Conservation (phyloP, 331 rosid species). For the Quercus lobata region DNA sequence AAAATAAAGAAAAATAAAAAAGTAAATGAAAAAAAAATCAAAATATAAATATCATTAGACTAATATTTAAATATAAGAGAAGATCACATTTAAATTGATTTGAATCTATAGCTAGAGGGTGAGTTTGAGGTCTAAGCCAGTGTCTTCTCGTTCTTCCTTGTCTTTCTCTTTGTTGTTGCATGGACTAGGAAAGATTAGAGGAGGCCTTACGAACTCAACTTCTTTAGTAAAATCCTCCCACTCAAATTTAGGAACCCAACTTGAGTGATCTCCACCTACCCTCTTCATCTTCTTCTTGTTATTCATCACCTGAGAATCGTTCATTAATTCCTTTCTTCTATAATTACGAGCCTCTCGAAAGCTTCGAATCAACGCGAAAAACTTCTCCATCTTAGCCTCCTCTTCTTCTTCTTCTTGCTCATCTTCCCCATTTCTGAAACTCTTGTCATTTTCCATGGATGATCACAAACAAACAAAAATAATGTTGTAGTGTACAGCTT, state of each 20-base stretch:
- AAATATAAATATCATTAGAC: no score
- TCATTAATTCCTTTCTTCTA: conserved; percentile 19
- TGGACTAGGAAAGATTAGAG: conserved; percentile 11
- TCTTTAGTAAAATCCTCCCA: conserved; percentile 31
- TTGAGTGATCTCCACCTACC: background rate
- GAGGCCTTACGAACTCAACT: conserved; percentile 24
- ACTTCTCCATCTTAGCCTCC: conserved; percentile 30
- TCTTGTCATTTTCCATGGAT: conserved; percentile 14
- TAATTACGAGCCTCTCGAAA: conserved; percentile 32
- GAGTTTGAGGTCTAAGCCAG: conserved; percentile 38
- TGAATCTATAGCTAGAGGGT: conserved; percentile 23
- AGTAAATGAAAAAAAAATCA: no score
- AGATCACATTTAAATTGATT: no score
- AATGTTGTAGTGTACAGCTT: no score
- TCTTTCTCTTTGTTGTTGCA: background rate
- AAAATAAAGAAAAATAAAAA: no score
- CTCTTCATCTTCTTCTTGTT: conserved; percentile 20
- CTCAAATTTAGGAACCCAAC: conserved; percentile 15
- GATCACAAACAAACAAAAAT: background rate
- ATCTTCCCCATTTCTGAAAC: background rate
- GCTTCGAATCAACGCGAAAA: conserved; percentile 26
- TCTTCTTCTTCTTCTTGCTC: background rate
- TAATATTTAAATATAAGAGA: no score
- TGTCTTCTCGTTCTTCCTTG: background rate
- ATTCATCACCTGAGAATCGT: conserved; percentile 4